Conservation (phyloP, 495 filamentous ascomycete species). For the Alectoria sarmentosa region DNA sequence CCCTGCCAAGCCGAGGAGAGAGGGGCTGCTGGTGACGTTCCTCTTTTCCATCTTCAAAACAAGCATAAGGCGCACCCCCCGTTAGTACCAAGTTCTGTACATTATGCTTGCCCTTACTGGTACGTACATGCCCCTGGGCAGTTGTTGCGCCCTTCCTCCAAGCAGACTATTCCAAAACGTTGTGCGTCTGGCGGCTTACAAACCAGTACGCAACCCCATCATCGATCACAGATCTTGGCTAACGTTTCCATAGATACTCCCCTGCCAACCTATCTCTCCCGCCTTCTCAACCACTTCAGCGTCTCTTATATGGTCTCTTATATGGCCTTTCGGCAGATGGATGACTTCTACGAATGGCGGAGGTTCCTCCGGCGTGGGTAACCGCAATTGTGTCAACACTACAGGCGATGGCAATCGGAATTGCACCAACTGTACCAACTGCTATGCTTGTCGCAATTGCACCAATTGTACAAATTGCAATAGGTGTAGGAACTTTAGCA, state of each 20-base stretch:
- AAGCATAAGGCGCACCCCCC: not conserved
- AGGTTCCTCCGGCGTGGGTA: constrained; percentile 2
- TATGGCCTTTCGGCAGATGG: not conserved
- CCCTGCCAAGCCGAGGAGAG: not conserved
- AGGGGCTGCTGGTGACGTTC: not conserved
- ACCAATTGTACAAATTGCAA: constrained; percentile 12
- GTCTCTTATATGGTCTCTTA: not conserved
- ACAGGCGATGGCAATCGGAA: constrained; percentile 10
- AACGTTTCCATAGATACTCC: not conserved
- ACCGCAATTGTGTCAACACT: constrained; percentile 3
- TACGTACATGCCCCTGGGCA: not conserved
- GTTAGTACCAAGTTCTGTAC: not conserved
- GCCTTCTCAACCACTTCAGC: not conserved
- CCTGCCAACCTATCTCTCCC: not conserved
- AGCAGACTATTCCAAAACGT: not conserved
- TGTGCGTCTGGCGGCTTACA: not conserved
- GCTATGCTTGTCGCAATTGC: constrained; percentile 7
- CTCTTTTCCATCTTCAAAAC: not conserved
- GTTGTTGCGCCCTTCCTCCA: not conserved
- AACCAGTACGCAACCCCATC: not conserved
- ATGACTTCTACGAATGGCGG: not conserved
- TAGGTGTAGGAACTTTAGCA: not conserved
- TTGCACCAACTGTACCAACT: constrained; percentile 4
- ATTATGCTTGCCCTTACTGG: not conserved
- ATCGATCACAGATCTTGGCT: not conserved